These are phyloP conservation scores for Lactuca sativa DNA, from an alignment of 129 eudicot species.

Conservation along the genomic window DNA sequence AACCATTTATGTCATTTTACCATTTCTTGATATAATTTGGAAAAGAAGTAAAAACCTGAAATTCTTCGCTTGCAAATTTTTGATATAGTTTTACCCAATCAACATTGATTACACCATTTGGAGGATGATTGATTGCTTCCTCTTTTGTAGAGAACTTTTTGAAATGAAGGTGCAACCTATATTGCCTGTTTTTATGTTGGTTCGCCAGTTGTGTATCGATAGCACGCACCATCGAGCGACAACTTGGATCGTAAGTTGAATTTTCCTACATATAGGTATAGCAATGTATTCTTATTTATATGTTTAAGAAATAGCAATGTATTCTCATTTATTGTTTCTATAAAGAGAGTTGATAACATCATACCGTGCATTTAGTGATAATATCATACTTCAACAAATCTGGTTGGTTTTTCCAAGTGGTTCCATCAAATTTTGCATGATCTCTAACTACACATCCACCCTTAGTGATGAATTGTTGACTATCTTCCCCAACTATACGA, in stretches of 20 bases:
- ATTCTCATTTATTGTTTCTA: no score
- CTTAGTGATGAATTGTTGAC: not conserved
- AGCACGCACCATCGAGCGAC: not conserved
- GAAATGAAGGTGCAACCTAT: not conserved
- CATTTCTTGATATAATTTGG: not conserved
- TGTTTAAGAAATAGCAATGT: no score
- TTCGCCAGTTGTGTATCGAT: not conserved
- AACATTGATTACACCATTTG: not conserved
- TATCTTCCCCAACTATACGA: conserved; percentile 13
- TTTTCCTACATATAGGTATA: not conserved
- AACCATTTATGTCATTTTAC: not conserved
- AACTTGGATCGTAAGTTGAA: conserved; percentile 5
- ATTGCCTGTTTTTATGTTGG: conserved; percentile 8
- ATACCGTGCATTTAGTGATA: conserved; percentile 13
- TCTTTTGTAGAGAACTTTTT: not conserved
- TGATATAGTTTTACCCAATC: conserved; percentile 2
- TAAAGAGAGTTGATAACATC: not conserved
- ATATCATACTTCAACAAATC: not conserved
- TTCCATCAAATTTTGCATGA: conserved; percentile 5
- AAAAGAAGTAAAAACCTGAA: not conserved
- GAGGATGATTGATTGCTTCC: not conserved
- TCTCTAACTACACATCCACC: not conserved
- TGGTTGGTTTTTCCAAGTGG: conserved; percentile 5
- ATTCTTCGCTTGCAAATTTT: not conserved
- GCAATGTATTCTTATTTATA: no score